Conservation (phyloP, 73 alveolate genomes). For the Symbiodinium pilosum region DNA sequence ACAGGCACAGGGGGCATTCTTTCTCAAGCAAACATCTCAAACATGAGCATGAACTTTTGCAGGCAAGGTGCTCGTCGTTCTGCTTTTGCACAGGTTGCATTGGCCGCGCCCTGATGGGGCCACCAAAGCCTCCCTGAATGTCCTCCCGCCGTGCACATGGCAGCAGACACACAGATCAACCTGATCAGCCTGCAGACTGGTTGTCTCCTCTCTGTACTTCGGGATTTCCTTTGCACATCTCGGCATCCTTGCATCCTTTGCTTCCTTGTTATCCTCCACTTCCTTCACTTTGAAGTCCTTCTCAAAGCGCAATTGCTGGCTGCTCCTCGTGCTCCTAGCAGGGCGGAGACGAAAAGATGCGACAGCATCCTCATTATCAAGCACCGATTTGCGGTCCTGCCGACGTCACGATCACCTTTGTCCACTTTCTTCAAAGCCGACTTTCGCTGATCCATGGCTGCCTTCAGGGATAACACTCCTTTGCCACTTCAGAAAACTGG, state of each 20-base stretch:
- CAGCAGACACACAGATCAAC: neutral
- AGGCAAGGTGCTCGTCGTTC: neutral
- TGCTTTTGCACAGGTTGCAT: neutral
- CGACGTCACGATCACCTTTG: neutral
- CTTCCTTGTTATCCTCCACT: neutral
- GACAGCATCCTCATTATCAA: neutral
- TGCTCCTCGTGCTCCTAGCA: neutral
- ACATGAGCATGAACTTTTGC: no score
- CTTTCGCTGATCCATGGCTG: neutral
- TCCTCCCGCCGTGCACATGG: neutral
- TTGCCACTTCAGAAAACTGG: no score
- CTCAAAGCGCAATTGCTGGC: neutral
- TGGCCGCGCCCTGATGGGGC: constrained; percentile 24
- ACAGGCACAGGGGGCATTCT: no score
- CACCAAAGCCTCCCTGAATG: neutral
- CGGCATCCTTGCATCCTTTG: neutral
- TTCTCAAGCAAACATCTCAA: no score
- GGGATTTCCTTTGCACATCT: neutral
- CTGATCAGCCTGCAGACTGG: no score
- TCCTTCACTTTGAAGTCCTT: neutral
- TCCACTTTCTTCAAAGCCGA: neutral
- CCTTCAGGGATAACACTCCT: neutral
- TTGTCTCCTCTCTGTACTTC: neutral
- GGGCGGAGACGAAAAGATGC: no score
- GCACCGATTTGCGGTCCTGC: neutral